Conservation (phyloP, 2,329 filamentous ascomycete species). For the Stagonosporopsis vannaccii region DNA sequence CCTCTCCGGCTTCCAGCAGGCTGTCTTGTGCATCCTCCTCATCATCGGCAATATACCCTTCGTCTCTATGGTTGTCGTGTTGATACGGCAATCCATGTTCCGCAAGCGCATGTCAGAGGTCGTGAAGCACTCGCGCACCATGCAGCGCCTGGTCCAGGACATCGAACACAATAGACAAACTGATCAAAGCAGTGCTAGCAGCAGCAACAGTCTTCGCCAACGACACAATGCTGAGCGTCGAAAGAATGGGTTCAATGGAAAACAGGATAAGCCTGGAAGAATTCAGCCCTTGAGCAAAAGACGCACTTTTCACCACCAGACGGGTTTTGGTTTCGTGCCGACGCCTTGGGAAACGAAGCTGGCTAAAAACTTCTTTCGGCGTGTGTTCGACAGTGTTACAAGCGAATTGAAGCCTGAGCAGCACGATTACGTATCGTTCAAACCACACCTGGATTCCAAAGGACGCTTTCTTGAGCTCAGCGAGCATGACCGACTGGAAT, state of each 20-base stretch:
- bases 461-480: conserved; percentile 48
- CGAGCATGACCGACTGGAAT: conserved; percentile 52
- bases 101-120: conserved; percentile 39
- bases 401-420: conserved; percentile 33
- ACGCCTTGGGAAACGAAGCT: conserved; percentile 41
- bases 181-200: conserved; percentile 15
- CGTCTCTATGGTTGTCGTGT: conserved; percentile 38
- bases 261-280: conserved; percentile 7
- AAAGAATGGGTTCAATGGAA: conserved; percentile 1
- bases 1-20: conserved; percentile 39
- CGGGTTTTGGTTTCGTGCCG: conserved; percentile 39
- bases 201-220: conserved; percentile 11
- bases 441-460: conserved; percentile 38
- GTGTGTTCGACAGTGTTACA: conserved; percentile 27
- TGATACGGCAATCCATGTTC: conserved; percentile 36
- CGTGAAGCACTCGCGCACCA: conserved; percentile 35
- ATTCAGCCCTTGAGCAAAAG: conserved; percentile 23
- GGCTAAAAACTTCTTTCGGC: conserved; percentile 31
- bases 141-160: conserved; percentile 33
- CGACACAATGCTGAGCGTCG: conserved; percentile 4
- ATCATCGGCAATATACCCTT: conserved; percentile 43
- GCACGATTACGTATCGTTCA: conserved; percentile 43
- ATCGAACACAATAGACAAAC: conserved; percentile 29
- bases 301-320: conserved; percentile 36
- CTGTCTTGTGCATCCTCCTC: conserved; percentile 34